Evolutionary conservation across 2,329 filamentous ascomycete genomes (phyloP).

Genomic region (Xylaria sp.): DNA sequence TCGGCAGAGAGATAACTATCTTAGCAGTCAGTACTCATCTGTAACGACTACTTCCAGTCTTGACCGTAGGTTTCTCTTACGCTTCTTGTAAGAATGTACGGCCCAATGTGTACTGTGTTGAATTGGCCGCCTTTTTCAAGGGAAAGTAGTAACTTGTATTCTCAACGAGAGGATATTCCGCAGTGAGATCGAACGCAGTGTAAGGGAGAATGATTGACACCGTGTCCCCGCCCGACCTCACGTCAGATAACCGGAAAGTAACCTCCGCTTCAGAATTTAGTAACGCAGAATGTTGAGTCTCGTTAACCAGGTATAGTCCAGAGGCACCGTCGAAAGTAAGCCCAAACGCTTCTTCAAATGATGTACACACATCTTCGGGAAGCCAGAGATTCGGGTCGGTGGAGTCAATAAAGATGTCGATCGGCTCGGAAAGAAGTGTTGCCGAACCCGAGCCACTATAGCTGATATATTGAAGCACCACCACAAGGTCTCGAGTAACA

Average conservation of each 20-base stretch:
- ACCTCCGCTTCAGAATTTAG: conserved; percentile 43
- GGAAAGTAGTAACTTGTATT: conserved; percentile 43
- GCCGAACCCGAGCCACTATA: conserved; percentile 43
- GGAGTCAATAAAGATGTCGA: conserved; percentile 46
- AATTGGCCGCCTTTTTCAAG: conserved; percentile 42
- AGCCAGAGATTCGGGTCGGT: conserved; percentile 46
- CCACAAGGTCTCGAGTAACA: conserved; percentile 45
- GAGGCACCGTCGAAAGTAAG: conserved; percentile 37
- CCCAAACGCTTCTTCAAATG: conserved; percentile 44
- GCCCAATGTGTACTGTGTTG: conserved; percentile 44
- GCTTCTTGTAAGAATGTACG: conserved; percentile 46
- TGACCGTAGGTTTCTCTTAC: conserved; percentile 29
- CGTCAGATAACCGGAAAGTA: conserved; percentile 43
- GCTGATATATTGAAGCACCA: conserved; percentile 47
- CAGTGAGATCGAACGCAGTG: conserved; percentile 42
- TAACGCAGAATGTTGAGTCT: conserved; percentile 41
- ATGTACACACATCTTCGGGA: conserved; percentile 40
- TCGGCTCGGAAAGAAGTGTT: conserved; percentile 42
- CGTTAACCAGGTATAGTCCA: conserved; percentile 45
- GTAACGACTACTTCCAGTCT: background rate
- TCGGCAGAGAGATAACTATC: conserved; percentile 46
- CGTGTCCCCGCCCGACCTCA: conserved; percentile 39
- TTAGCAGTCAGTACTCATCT: conserved; percentile 12
- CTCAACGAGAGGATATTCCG: conserved; percentile 38
- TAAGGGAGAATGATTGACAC: conserved; percentile 44